These are phyloP conservation scores for Boletus insuetus DNA, from an alignment of 768 basidiomycete species.

Conservation along the genomic window DNA sequence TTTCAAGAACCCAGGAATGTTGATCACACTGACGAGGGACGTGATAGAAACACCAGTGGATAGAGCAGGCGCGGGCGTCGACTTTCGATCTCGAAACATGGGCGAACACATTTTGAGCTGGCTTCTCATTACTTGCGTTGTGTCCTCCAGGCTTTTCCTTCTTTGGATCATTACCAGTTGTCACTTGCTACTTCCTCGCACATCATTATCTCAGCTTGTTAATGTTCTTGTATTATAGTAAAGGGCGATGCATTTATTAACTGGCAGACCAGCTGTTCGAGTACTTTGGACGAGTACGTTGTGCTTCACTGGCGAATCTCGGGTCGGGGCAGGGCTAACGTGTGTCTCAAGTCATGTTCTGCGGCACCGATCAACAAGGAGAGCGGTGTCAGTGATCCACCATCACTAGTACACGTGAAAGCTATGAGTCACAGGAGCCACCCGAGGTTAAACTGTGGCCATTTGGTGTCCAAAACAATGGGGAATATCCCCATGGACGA, in stretches of 20 bases:
- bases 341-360: too few species aligned
- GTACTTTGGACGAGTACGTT: not conserved
- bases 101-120: constrained; percentile 67
- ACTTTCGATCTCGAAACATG: constrained; percentile 75
- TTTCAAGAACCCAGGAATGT: not conserved
- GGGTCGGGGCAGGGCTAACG: too few species aligned
- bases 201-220: constrained; percentile 30
- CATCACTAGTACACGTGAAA: too few species aligned
- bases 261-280: not conserved
- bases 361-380: too few species aligned
- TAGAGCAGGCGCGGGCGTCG: constrained; percentile 57
- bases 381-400: too few species aligned
- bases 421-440: too few species aligned
- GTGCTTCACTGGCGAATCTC: not conserved
- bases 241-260: constrained; percentile 13
- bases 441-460: too few species aligned
- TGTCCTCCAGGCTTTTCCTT: constrained; percentile 5
- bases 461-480: too few species aligned
- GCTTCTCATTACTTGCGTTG: constrained; percentile 14
- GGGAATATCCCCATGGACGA: too few species aligned
- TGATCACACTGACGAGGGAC: constrained; percentile 8
- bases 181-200: constrained; percentile 29
- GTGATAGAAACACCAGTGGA: constrained; percentile 71
- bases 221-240: constrained; percentile 33
- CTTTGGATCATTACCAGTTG: constrained; percentile 24